Evolutionary conservation across 2,329 filamentous ascomycete genomes (phyloP).

Genomic region (Thielaviopsis populi): DNA sequence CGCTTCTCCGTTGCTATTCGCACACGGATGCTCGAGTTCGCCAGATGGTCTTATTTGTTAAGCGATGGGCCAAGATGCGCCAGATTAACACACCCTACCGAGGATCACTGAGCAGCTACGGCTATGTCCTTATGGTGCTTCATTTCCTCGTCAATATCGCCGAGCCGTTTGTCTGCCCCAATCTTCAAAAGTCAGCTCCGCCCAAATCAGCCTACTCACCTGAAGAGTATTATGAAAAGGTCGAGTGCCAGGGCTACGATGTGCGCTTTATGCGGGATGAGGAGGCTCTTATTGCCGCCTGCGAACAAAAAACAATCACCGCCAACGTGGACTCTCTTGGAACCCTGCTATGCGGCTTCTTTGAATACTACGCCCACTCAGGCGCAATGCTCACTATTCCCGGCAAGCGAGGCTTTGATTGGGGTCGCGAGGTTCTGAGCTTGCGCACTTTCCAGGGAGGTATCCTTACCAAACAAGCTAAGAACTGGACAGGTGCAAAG

Average conservation of each 20-base stretch:
- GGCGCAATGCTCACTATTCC: conserved; percentile 36
- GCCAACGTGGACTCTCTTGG: conserved; percentile 57
- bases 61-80: conserved; percentile 75
- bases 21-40: conserved; percentile 63
- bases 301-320: conserved; percentile 43
- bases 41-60: conserved; percentile 70
- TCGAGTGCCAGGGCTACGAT: conserved; percentile 47
- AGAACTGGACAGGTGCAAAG: conserved; percentile 76
- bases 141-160: conserved; percentile 79
- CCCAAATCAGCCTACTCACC: conserved; percentile 25
- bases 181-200: conserved; percentile 50
- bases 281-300: conserved; percentile 47
- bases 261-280: conserved; percentile 70
- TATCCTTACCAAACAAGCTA: conserved; percentile 55
- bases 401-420: conserved; percentile 51
- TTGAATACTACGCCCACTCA: conserved; percentile 64
- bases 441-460: conserved; percentile 53
- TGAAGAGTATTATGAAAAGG: conserved; percentile 26
- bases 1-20: conserved; percentile 69
- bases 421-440: conserved; percentile 66
- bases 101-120: conserved; percentile 77
- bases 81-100: conserved; percentile 78
- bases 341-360: conserved; percentile 64
- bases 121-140: conserved; percentile 81
- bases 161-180: conserved; percentile 67